Base-by-base conservation (phyloP, 1,284 basidiomycete genomes). In the Tilletia horrida region DNA sequence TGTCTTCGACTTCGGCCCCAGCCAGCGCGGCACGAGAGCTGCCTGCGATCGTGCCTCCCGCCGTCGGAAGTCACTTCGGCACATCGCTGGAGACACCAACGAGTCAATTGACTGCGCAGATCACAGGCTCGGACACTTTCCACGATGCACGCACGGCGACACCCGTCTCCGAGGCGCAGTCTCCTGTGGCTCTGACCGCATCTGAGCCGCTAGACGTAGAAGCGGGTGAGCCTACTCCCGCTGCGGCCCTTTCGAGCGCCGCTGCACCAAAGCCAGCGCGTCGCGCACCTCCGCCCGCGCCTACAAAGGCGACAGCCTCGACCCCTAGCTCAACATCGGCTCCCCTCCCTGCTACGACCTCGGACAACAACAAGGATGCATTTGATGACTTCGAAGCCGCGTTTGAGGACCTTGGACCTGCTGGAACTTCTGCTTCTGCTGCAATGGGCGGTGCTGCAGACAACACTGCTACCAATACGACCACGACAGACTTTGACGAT, bases 371-470 rank as follows among this genome's bases (percentile, higher is more conserved):
- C 50, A 55, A 55, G n/a, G 25, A 55, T 21, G 35, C 69, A 48
- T 71, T 78, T 62, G 79, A 81, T 66, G 80, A 81, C 62, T 81
- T 81, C 62, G 80, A 81, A 40, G 71, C 74, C 40, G 79, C 80
- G 0, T 81, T 81, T 59, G 75, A 77, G 43, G 78, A 79, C 55
- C 68, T 81, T 21, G 78, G 79, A 11, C 72, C 74, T 1, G 69
- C 73, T 0, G 67, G 6, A 8, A 40, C 13, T 23, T 43, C 62
- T 18, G 31, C 42, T 9, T n/a, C 8, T 21, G 52, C 16, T 50
- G 70, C 21, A 14, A 31, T 18, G 6, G 63, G n/a, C 18, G 47
- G 29, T 42, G 50, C 31, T 16, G 63, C 59, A 42, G 27, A 48
- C 11, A 27, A n/a, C n/a, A 57, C 47, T 7, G 23, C 31, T 21